Evolutionary conservation across 1,139 yeast genomes (phyloP).

Genomic region (Kodamaea suecica): DNA sequence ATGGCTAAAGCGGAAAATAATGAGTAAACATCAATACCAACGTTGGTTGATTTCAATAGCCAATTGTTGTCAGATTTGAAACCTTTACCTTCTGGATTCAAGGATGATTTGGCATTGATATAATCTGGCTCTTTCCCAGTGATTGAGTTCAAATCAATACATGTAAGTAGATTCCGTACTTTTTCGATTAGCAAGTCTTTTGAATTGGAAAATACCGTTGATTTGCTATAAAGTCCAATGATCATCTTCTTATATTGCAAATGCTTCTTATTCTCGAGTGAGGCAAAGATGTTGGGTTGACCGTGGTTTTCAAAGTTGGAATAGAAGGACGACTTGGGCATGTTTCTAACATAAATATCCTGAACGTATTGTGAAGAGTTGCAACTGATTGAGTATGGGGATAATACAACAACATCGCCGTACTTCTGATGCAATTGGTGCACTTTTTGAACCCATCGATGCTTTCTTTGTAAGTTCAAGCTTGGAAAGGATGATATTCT

Average conservation of each 20-base stretch:
- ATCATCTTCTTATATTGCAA: constrained; percentile 47
- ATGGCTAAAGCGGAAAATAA: constrained; percentile 69
- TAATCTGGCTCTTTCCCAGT: constrained; percentile 33
- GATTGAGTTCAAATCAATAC: constrained; percentile 30
- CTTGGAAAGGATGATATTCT: constrained; percentile 47
- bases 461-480: constrained; percentile 51
- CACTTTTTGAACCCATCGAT: constrained; percentile 49
- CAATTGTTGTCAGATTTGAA: constrained; percentile 23
- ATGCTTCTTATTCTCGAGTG: constrained; percentile 49
- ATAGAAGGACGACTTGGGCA: constrained; percentile 60
- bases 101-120: constrained; percentile 30
- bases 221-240: constrained; percentile 49
- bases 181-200: constrained; percentile 23
- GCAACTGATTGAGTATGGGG: constrained; percentile 62
- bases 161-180: constrained; percentile 24
- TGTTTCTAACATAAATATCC: constrained; percentile 56
- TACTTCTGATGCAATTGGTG: constrained; percentile 52
- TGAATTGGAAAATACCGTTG: constrained; percentile 33
- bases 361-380: constrained; percentile 45
- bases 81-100: constrained; percentile 39
- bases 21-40: constrained; percentile 55
- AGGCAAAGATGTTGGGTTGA: constrained; percentile 56
- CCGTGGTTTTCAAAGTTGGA: constrained; percentile 62
- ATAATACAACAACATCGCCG: constrained; percentile 58
- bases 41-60: constrained; percentile 25